Evolutionary conservation across 2,329 filamentous ascomycete species (phyloP), one percentile per base, ranked within the genome.

Genomic region (Ramichloridium luteum): DNA sequence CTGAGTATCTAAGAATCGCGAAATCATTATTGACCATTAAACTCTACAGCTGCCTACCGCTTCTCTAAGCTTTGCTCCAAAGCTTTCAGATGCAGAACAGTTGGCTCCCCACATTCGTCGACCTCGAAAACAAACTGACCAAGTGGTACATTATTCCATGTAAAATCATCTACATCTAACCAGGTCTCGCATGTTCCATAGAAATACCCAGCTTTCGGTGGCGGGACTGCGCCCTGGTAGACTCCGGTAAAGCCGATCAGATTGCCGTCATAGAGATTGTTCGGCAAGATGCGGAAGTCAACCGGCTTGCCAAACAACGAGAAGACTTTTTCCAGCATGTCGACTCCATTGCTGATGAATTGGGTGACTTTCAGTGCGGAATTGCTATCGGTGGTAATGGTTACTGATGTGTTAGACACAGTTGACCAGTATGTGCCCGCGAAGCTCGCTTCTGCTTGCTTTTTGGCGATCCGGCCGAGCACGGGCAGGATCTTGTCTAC

Each of bases 271-370:
- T 30, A 30, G 13, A 30, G 28, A 11, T 17, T n/a, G 13, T 30
- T 30, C 11, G 28, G 30, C 6, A 27, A 10, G 8, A 32, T 13
- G 10, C 30, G 12, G n/a, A 16, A 12, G 22, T 32, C 30, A 8
- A n/a, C 3, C 65, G 49, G 25, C 69, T 64, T 2, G 59, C 58
- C 30, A 15, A 15, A 8, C 12, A 11, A 8, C 9, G 18, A 10
- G 17, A 11, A 4, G 23, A 32, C n/a, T 6, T 14, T 15, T 13
- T 9, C 25, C 11, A 23, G 6, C n/a, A 32, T 12, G 23, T 32
- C 16, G 11, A 16, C 27, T 15, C 30, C 18, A 23, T 32, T 27
- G 30, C n/a, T 16, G 15, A 27, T 32, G n/a, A 11, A 27, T 5
- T 10, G 13, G 6, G 20, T 16, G 5, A 32, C 13, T 17, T 32